These are phyloP conservation scores for Neurospora sp. DNA, from an alignment of 495 filamentous ascomycete genomes.

Conservation along the genomic window DNA sequence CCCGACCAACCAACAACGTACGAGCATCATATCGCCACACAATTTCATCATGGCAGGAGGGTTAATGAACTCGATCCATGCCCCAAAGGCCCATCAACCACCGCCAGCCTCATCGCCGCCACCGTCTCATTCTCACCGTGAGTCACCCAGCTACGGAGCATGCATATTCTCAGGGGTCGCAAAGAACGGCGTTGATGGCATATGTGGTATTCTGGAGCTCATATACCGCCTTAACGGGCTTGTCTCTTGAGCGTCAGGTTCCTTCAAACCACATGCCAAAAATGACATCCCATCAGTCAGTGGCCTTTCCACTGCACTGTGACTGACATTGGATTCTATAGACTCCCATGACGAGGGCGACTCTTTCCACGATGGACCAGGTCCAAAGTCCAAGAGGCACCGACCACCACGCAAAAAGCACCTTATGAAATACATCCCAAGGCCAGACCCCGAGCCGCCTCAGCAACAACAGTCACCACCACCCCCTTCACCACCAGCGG, in stretches of 20 bases:
- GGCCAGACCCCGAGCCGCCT: neutral
- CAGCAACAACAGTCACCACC: constrained; percentile 3
- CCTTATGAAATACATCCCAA: neutral
- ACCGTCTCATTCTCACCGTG: neutral
- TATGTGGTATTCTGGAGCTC: neutral
- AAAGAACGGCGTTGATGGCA: neutral
- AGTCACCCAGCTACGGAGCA: neutral
- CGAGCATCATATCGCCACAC: neutral
- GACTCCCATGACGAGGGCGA: neutral
- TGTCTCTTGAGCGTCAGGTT: neutral
- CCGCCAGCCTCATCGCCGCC: neutral
- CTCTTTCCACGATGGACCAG: neutral
- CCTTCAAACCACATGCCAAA: neutral
- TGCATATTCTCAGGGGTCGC: neutral
- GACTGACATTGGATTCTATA: neutral
- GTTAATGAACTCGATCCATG: neutral
- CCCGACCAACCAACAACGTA: neutral
- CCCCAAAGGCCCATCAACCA: neutral
- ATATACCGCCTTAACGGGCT: neutral
- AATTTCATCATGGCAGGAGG: neutral
- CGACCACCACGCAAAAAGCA: neutral
- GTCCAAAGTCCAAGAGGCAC: neutral
- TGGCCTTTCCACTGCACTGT: neutral
- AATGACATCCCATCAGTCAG: neutral
- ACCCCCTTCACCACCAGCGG: neutral